phyloP scores from a whole-genome alignment of 108 stramenopile species.

The Skeletonema grethae region DNA sequence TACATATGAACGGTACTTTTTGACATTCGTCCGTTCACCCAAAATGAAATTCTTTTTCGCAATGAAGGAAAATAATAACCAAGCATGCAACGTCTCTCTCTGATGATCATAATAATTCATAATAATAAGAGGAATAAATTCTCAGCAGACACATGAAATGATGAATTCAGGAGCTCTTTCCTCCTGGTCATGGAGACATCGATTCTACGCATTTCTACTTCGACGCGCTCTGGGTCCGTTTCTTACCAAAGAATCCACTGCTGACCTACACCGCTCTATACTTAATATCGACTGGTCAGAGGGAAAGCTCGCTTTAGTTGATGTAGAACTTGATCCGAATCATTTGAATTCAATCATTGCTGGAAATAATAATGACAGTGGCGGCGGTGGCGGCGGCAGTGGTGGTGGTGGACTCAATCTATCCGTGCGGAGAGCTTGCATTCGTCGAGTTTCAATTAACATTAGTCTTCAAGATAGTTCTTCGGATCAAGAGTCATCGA shows the following conservation, averaged over 20 bases:
- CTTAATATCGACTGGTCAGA: slow-evolving; percentile 69
- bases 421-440: slow-evolving; percentile 6
- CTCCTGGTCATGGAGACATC: slow-evolving; percentile 60
- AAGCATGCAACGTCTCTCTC: too few relatives aligned
- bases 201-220: slow-evolving; percentile 75
- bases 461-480: slow-evolving; percentile 16
- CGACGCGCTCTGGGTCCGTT: slow-evolving; percentile 71
- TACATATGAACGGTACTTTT: too few relatives aligned
- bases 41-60: too few relatives aligned
- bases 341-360: slow-evolving; percentile 37
- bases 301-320: slow-evolving; percentile 60
- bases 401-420: slow-evolving; percentile 4
- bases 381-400: not conserved
- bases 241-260: slow-evolving; percentile 52
- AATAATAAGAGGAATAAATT: too few relatives aligned
- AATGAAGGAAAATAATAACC: too few relatives aligned
- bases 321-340: slow-evolving; percentile 62
- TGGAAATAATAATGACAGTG: not conserved
- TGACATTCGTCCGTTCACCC: too few relatives aligned
- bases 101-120: too few relatives aligned
- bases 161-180: slow-evolving; percentile 1
- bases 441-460: slow-evolving; percentile 27
- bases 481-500: slow-evolving; percentile 1
- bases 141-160: too few relatives aligned
- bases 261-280: slow-evolving; percentile 62